Conservation (phyloP, 2,329 filamentous ascomycete species). For the Aspergillus sp. region DNA sequence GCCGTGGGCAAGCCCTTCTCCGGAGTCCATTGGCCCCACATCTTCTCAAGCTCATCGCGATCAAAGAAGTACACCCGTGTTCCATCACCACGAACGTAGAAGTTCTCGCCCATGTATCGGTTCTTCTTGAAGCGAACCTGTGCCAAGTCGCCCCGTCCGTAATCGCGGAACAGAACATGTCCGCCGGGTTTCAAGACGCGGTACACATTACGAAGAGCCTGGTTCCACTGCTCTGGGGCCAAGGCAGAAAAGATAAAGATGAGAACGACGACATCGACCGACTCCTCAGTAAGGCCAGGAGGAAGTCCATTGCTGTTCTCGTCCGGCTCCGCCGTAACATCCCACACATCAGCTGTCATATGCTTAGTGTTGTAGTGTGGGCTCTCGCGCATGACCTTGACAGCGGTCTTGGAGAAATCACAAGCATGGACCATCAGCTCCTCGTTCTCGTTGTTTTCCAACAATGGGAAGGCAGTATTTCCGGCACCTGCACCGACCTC, state of each 20-base stretch:
- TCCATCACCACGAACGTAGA: slow-evolving; percentile 93
- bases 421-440: slow-evolving; percentile 85
- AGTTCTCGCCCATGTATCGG: slow-evolving; percentile 91
- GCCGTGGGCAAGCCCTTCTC: slow-evolving; percentile 34
- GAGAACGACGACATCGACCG: slow-evolving; percentile 87
- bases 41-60: slow-evolving; percentile 72
- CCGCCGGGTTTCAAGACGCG: slow-evolving; percentile 86
- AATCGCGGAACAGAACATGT: slow-evolving; percentile 93
- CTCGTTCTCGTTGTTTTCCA: slow-evolving; percentile 80
- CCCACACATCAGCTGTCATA: slow-evolving; percentile 94
- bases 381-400: slow-evolving; percentile 85
- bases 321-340: slow-evolving; percentile 66
- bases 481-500: slow-evolving; percentile 95
- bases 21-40: slow-evolving; percentile 66
- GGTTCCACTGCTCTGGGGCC: slow-evolving; percentile 78
- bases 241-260: slow-evolving; percentile 98
- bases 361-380: slow-evolving; percentile 70
- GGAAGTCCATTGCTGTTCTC: slow-evolving; percentile 61
- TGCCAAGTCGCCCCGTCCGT: slow-evolving; percentile 90
- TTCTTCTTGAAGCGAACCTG: slow-evolving; percentile 98
- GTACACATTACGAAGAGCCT: slow-evolving; percentile 78
- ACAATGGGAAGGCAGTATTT: slow-evolving; percentile 91
- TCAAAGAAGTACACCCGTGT: slow-evolving; percentile 98
- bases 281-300: slow-evolving; percentile 72
- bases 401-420: slow-evolving; percentile 93